Base-by-base conservation (phyloP, 2,329 filamentous ascomycete species). In the Alternaria ethzedia region DNA sequence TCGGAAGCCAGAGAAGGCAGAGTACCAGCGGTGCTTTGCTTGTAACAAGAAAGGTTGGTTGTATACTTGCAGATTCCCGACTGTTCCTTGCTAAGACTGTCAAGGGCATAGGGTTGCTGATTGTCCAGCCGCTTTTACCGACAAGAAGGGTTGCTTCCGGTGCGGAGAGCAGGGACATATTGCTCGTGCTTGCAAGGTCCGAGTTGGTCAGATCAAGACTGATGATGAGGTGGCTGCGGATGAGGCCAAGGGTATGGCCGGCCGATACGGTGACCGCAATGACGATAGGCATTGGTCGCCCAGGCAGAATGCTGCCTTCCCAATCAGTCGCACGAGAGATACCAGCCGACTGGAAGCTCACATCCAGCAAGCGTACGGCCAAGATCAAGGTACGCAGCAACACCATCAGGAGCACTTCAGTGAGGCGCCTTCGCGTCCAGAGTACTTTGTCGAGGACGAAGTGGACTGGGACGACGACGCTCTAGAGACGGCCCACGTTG, bases 391-490 rank as follows among this genome's bases (percentile, higher is more conserved):
- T 41, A 9, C 36, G n/a, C 36, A 41, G n/a, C 36, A 41, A 41
- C n/a, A 17, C 2, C 36, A 17, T 41, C 28, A 23, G 30, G 28
- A 51, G 17, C 49, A 21, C 11, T 32, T 17, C n/a, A 3, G 15
- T 11, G n/a, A 36, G 5, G 17, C 6, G 17, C 23, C 21, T 50
- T 5, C 32, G 12, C 6, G 15, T 36, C 5, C 10, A 13, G 23
- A 21, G 8, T 49, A 43, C 30, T 23, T 28, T 6, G 36, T 44
- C 9, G 56, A 58, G 13, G 56, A 58, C 10, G 46, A 58, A 17
- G 56, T 52, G 4, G 56, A 58, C 25, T 58, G 56, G 56, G 56
- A 50, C 15, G 32, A 51, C 6, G 56, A 44, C 6, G 21, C 54
- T 13, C 2, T 55, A 13, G 52, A 44, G 41, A 26, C 36, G 13